Evolutionary conservation across 495 filamentous ascomycete genomes (phyloP).

Genomic region (Penicillium pulvis): DNA sequence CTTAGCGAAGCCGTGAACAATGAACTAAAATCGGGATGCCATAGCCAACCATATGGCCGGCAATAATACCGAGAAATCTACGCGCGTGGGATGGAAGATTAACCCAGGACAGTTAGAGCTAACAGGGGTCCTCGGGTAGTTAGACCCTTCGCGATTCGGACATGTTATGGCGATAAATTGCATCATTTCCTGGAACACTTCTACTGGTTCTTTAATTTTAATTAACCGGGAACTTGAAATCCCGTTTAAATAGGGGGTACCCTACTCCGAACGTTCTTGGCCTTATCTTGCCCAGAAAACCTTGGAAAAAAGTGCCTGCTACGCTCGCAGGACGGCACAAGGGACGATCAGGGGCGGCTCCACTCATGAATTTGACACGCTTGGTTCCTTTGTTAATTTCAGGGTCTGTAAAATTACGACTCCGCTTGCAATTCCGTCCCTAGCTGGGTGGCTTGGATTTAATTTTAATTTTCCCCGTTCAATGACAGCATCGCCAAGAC

Average conservation of each 20-base stretch:
- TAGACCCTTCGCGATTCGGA: background rate
- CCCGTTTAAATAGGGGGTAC: background rate
- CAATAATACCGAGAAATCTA: background rate
- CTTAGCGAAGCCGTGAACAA: background rate
- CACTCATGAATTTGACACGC: constrained; percentile 9
- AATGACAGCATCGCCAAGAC: constrained; percentile 25
- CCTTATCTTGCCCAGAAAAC: background rate
- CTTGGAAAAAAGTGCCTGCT: constrained; percentile 1
- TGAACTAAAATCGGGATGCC: background rate
- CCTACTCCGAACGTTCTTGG: background rate
- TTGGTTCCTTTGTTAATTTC: constrained; percentile 12
- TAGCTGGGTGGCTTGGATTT: constrained; percentile 5
- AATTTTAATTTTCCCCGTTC: constrained; percentile 4
- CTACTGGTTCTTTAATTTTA: background rate
- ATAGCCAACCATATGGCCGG: background rate
- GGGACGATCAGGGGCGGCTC: constrained; percentile 22
- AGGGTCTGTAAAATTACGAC: constrained; percentile 25
- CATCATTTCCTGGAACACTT: constrained; percentile 7
- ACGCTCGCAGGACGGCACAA: background rate
- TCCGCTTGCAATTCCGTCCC: background rate
- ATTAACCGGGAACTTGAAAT: background rate
- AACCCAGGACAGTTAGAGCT: background rate
- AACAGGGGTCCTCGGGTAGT: background rate
- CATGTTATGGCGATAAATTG: constrained; percentile 20
- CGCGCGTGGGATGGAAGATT: background rate